A percentile compares a stretch with the other conserved stretches of the same genome.
phyloP scores from a whole-genome alignment of 176 grass and related monocot species.

The Urochloa ruziziensis region DNA sequence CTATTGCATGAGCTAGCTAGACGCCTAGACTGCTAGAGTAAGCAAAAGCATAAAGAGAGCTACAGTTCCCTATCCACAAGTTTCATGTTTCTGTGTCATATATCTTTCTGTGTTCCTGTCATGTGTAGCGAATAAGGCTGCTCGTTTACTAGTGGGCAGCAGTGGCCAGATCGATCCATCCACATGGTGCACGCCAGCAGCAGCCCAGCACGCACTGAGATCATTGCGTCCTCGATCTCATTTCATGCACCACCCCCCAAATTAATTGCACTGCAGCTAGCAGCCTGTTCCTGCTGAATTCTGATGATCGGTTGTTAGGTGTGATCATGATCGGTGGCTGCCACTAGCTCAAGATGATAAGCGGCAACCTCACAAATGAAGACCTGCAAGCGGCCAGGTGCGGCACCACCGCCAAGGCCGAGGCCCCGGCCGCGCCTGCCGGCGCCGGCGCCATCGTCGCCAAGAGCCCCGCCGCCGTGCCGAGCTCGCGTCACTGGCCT shows the following conservation, averaged over 20 bases:
- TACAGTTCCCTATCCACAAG: slow-evolving; percentile 7
- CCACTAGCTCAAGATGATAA: slow-evolving; percentile 37
- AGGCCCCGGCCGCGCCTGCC: not conserved
- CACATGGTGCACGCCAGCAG: not conserved
- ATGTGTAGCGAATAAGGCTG: slow-evolving; percentile 17
- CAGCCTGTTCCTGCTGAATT: not conserved
- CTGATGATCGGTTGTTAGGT: slow-evolving; percentile 16
- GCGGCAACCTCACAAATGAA: slow-evolving; percentile 24
- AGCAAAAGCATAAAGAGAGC: not conserved
- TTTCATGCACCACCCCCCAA: slow-evolving; percentile 51
- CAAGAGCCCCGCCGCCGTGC: not conserved
- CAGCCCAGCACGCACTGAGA: not conserved
- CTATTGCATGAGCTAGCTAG: not conserved
- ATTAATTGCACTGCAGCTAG: not conserved
- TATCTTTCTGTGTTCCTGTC: slow-evolving; percentile 5
- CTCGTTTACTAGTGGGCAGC: not conserved
- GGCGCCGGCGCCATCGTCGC: not conserved
- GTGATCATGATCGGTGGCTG: slow-evolving; percentile 26
- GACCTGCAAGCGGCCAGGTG: slow-evolving; percentile 22
- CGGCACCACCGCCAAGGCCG: slow-evolving; percentile 24
- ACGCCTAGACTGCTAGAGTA: too few species aligned
- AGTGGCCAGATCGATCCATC: slow-evolving; percentile 8
- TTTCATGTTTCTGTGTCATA: slow-evolving; percentile 17
- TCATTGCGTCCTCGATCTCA: slow-evolving; percentile 27
- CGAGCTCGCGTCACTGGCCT: slow-evolving; percentile 56